phyloP scores from a whole-genome alignment of 306 rosid genomes.

The Castanea sativa region DNA sequence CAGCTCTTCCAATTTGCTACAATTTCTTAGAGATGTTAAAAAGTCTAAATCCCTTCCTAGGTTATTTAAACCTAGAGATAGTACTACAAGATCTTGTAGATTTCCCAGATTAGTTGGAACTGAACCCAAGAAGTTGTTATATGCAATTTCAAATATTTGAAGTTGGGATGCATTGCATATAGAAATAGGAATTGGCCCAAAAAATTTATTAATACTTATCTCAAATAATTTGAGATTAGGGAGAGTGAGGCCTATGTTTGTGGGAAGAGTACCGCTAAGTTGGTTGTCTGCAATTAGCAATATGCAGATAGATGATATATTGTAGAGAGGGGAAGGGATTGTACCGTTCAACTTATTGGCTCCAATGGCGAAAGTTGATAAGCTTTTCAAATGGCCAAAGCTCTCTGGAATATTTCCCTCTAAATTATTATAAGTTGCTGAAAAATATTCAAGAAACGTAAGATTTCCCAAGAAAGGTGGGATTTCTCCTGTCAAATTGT shows the following conservation, averaged over 20 bases:
- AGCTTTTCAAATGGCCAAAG: background rate
- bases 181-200: conserved; percentile 1
- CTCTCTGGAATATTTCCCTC: conserved; percentile 14
- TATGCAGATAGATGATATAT: conserved; percentile 4
- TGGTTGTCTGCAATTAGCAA: background rate
- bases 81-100: background rate
- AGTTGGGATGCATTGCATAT: background rate
- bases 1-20: background rate
- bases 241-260: background rate
- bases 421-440: background rate
- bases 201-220: background rate
- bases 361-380: background rate
- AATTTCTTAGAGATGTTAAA: background rate
- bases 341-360: conserved; percentile 15
- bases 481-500: conserved; percentile 11
- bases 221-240: background rate
- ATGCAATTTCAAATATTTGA: background rate
- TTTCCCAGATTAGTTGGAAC: conserved; percentile 6
- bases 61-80: background rate
- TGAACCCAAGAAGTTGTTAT: background rate
- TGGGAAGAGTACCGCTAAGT: conserved; percentile 4
- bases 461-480: conserved; percentile 21
- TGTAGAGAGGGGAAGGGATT: conserved; percentile 24
- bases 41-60: conserved; percentile 16
- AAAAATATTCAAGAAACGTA: background rate